These are phyloP conservation scores for Sporothrix euskadiensis DNA, from an alignment of 2,329 filamentous ascomycete genomes.

Conservation along the genomic window DNA sequence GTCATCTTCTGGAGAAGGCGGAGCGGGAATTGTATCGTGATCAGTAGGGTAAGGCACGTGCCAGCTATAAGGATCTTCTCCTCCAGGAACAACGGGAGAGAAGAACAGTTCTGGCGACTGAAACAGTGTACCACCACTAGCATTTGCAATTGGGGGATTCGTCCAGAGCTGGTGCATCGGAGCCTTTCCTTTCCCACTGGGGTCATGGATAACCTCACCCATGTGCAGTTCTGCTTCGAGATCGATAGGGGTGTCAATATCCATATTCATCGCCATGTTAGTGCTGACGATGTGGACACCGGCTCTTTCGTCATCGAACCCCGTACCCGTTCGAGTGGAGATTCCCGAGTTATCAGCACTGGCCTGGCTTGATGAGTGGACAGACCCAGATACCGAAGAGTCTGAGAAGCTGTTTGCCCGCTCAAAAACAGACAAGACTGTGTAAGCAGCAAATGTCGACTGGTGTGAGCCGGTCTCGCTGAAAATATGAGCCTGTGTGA, in stretches of 20 bases:
- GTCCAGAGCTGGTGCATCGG: constrained; percentile 27
- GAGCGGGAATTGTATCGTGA: constrained; percentile 34
- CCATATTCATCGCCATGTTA: background rate
- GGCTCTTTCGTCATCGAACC: background rate
- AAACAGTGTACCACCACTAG: background rate
- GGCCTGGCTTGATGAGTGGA: constrained; percentile 43
- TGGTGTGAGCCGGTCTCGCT: constrained; percentile 30
- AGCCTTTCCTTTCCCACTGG: constrained; percentile 13
- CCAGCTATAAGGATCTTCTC: constrained; percentile 42
- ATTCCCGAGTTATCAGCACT: constrained; percentile 32
- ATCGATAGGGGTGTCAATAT: background rate
- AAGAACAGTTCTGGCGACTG: constrained; percentile 5
- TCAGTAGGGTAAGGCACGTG: constrained; percentile 37
- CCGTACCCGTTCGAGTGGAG: constrained; percentile 5
- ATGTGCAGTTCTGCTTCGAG: background rate
- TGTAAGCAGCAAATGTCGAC: constrained; percentile 35
- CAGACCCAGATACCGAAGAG: constrained; percentile 44
- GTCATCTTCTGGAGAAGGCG: constrained; percentile 23
- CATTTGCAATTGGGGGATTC: constrained; percentile 36
- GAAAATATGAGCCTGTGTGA: constrained; percentile 43
- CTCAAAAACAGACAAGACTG: constrained; percentile 53
- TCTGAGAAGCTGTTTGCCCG: constrained; percentile 52
- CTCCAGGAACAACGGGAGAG: background rate
- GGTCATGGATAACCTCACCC: background rate
- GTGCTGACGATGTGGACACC: constrained; percentile 7